A percentile compares a stretch with the other conserved stretches of the same genome.
Evolutionary conservation across 2,329 filamentous ascomycete species (phyloP).

Genomic region (Exophiala viscosa): DNA sequence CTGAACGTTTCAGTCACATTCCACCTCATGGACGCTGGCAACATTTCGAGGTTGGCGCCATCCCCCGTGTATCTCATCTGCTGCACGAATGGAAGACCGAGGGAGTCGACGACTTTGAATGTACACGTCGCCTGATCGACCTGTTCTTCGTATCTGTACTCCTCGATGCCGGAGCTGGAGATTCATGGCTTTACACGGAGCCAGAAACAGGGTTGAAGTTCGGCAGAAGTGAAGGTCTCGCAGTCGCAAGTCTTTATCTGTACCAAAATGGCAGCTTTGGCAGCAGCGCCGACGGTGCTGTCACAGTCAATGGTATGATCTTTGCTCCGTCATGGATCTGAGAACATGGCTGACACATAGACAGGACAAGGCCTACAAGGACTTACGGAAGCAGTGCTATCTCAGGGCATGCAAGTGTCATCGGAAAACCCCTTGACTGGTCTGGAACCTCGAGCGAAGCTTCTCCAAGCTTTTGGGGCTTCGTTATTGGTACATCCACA

Average conservation of each 20-base stretch:
- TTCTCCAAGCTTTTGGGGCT: slow-evolving; percentile 71
- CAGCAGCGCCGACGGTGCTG: slow-evolving; percentile 73
- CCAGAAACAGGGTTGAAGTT: slow-evolving; percentile 80
- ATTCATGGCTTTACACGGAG: slow-evolving; percentile 87
- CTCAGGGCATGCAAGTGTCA: slow-evolving; percentile 77
- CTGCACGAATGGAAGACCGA: slow-evolving; percentile 47
- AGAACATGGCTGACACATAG: no score
- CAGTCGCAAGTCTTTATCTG: slow-evolving; percentile 77
- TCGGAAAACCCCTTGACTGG: slow-evolving; percentile 78
- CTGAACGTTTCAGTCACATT: slow-evolving; percentile 66
- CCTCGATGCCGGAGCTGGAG: slow-evolving; percentile 74
- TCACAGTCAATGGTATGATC: slow-evolving; percentile 82
- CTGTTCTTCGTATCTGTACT: slow-evolving; percentile 61
- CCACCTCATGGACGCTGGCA: slow-evolving; percentile 72
- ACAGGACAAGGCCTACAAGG: slow-evolving; percentile 72
- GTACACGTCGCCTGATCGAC: slow-evolving; percentile 55
- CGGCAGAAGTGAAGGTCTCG: slow-evolving; percentile 81
- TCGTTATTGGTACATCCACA: slow-evolving; percentile 69
- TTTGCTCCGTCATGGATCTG: no score
- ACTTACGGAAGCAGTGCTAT: slow-evolving; percentile 69
- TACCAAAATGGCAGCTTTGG: slow-evolving; percentile 76
- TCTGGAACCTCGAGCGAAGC: slow-evolving; percentile 74
- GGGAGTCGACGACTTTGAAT: slow-evolving; percentile 63
- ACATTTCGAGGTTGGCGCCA: slow-evolving; percentile 58
- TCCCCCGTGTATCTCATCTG: slow-evolving; percentile 47